Evolutionary conservation across 768 basidiomycete species (phyloP), one percentile per base, ranked within the genome.

Genomic region (Hebeloma cylindrosporum): DNA sequence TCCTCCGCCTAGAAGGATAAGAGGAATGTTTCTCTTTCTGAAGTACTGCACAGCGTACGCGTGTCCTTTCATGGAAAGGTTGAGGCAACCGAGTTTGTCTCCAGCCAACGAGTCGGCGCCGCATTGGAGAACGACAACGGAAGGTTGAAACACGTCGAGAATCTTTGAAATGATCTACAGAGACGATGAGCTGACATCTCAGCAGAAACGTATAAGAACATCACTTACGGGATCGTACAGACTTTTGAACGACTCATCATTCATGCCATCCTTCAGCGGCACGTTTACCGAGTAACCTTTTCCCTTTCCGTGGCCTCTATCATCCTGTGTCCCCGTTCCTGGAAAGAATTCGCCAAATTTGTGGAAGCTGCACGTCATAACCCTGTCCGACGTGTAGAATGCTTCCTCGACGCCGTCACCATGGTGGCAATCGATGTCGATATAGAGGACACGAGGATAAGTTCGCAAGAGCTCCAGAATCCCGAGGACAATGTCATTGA

Each of bases 401-500:
- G 95, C 96, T 61, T 98, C 96, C 58, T 99, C 96, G 25, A 98
- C 96, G 10, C 95, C 95, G 61, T 98, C 96, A 13, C 96, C 95
- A 63, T 99, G 96, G 62, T 98, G 96, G 39, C 93, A 93, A 65
- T 98, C 96, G 47, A 98, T 93, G 67, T 99, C 95, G 65, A 99
- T 86, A 62, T 99, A 98, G 22, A 99, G 71, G 11, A 99, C 95
- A 41, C 96, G 84, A 2, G 89, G 76, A 59, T 82, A 82, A 43
- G 73, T 80, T 53, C 93, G 80, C n/a, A 95, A 71, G 6, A 99
- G 82, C 64, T 96, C 95, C 36, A 99, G 77, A 28, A 96, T 95
- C 32, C 83, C 87, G 18, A 98, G 83, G 1, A 96, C 93, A 61
- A 97, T 99, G 65, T 94, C 90, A 65, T 99, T 99, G 68, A 98